Base-by-base conservation (phyloP, 108 stramenopile species). In the Nitzschia inconspicua region DNA sequence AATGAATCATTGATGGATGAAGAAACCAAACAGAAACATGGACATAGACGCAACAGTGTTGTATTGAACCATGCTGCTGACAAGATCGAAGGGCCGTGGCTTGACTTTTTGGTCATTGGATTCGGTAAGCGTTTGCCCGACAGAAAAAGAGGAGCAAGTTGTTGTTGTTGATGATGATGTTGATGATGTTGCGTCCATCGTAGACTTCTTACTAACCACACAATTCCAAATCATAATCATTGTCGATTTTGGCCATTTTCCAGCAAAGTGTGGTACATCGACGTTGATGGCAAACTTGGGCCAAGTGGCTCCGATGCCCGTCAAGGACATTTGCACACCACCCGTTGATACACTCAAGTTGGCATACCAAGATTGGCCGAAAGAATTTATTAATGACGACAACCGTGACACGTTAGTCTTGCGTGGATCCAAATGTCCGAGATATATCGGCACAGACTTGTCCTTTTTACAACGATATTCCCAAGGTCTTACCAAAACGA, bases 231-330 rank as follows among this genome's bases (percentile, higher is more conserved):
- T n/a, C n/a, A n/a, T n/a, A n/a, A n/a, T n/a, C n/a, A n/a, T n/a
- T n/a, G n/a, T n/a, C n/a, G n/a, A n/a, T n/a, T n/a, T n/a, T n/a
- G n/a, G n/a, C n/a, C n/a, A n/a, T n/a, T n/a, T n/a, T n/a, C n/a
- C n/a, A n/a, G n/a, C 81, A 25, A 51, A 51, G 16, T 51, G 50
- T 30, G 50, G 50, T 27, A 51, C 50, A 16, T 31, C 50, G 10
- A 51, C 50, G 4, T 30, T 51, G 14, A 51, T 51, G 50, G 50
- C 50, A 23, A 51, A 51, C 16, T 27, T 51, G 18, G 29, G 28
- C 10, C 25, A 30, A 27, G 16, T 57, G 16, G 55, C 55, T 39
- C 39, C 55, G 6, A 57, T 57, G 55, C 34, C 36, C 2, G 26
- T 41, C 9, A 41, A 14, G 36, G 55, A 57, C 13, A 10, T 57